phyloP scores from a whole-genome alignment of 306 rosid genomes.

The Vigna hirtella region DNA sequence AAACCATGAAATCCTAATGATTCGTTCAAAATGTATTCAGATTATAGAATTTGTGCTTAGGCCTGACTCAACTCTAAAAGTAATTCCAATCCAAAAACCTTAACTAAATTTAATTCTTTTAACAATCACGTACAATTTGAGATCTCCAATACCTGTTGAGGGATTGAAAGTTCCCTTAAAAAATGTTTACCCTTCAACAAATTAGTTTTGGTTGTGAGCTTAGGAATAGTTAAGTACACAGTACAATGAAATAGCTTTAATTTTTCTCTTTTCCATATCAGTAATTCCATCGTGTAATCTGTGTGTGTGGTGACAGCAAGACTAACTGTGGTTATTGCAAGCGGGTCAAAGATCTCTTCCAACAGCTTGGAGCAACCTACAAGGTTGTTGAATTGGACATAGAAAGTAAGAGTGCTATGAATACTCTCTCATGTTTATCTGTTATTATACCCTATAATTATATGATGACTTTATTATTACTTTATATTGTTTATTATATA shows the following conservation, averaged over 20 bases:
- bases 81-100: no score
- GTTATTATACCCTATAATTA: no score
- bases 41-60: neutral
- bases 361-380: conserved; percentile 63
- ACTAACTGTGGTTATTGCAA: conserved; percentile 83
- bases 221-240: neutral
- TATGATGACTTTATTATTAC: no score
- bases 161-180: neutral
- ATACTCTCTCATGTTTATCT: neutral
- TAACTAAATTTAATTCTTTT: no score
- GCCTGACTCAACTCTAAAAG: no score
- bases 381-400: conserved; percentile 76
- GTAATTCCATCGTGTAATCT: conserved; percentile 20
- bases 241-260: no score
- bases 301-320: conserved; percentile 61
- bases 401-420: conserved; percentile 55
- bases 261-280: neutral
- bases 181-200: neutral
- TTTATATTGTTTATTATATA: neutral
- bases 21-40: neutral
- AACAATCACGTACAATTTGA: no score
- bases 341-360: conserved; percentile 69
- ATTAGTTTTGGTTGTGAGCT: neutral
- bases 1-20: neutral
- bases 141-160: no score